Base-by-base conservation (phyloP, 352 stramenopile genomes). In the Pythium sukuiense region DNA sequence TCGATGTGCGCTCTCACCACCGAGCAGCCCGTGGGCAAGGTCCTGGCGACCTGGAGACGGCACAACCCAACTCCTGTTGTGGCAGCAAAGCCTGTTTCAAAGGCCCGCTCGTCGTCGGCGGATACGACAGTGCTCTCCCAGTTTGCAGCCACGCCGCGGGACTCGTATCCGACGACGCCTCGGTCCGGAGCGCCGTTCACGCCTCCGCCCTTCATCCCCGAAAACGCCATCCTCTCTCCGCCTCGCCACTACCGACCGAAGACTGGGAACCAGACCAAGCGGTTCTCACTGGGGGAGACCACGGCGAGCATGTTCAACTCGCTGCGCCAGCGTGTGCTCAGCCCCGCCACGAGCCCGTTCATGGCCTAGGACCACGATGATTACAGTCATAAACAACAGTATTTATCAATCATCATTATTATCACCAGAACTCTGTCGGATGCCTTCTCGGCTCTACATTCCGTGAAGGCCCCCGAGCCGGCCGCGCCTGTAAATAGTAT, bases 211-310 rank as follows among this genome's bases (percentile, higher is more conserved):
- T 30, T 50, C 12, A 20, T 67, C 4, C 61, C 61, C 3, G 61
- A 67, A 53, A 56, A 67, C 14, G 61, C 61, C 13, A 48, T 67
- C n/a, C 45, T 67, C 1, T 66, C 59, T 20, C 59, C 59, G 14
- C 50, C 50, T 41, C 49, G 59, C 48, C 35, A 30, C 24, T 66
- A 59, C 27, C 37, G 52, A 24, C 5, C 14, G 18, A 65, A 59
- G 48, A n/a, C 59, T 3, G 6, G 24, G n/a, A n/a, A 12, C 26
- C 20, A 41, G 8, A 26, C 52, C 1, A 67, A 67, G 41, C 52
- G 61, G 39, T 57, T 55, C 18, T 61, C 61, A 27, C 50, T 67
- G 13, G 26, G 52, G 30, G 61, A 18, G 41, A 55, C 61, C 24
- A 61, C 50, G 2, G n/a, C 37, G 24, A 61, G 52, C 6, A 46